These are phyloP conservation scores for Cyathus striatus DNA, from an alignment of 768 basidiomycete species.

Conservation along the genomic window DNA sequence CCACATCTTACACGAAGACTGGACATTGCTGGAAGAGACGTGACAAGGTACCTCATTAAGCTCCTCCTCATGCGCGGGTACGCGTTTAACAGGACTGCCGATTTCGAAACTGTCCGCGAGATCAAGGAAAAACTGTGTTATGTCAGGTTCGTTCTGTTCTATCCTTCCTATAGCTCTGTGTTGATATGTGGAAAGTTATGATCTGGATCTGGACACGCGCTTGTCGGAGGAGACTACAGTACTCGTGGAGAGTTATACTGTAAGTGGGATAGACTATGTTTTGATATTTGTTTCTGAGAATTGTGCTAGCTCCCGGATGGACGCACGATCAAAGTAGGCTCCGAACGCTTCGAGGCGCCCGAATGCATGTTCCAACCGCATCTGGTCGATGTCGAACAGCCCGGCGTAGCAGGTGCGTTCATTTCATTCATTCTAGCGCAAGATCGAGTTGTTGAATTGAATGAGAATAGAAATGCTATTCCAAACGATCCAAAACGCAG, in stretches of 20 bases:
- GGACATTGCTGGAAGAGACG: conserved; percentile 97
- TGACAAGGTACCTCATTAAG: conserved; percentile 98
- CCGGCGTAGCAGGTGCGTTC: conserved; percentile 89
- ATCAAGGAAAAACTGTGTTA: conserved; percentile 99
- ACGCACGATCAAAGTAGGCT: conserved; percentile 93
- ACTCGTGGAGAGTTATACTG: conserved; percentile 94
- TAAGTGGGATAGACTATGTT: conserved; percentile 26
- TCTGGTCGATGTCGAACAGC: conserved; percentile 94
- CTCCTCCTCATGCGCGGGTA: conserved; percentile 99
- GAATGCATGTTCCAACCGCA: conserved; percentile 99
- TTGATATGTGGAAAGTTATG: too few species aligned
- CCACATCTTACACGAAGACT: conserved; percentile 92
- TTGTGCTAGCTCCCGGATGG: conserved; percentile 81
- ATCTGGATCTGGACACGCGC: conserved; percentile 91
- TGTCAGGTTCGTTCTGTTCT: conserved; percentile 83
- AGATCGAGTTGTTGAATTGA: too few species aligned
- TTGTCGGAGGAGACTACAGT: conserved; percentile 95
- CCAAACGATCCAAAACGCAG: conserved; percentile 89
- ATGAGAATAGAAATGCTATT: conserved; percentile 96
- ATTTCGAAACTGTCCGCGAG: conserved; percentile 97
- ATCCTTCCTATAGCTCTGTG: too few species aligned
- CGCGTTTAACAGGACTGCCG: conserved; percentile 98
- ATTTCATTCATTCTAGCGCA: too few species aligned
- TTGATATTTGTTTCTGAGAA: conserved; percentile 6
- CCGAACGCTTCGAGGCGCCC: conserved; percentile 97